phyloP scores from a whole-genome alignment of 192 early-diverging fungal genomes.

The Entomortierella parvispora region DNA sequence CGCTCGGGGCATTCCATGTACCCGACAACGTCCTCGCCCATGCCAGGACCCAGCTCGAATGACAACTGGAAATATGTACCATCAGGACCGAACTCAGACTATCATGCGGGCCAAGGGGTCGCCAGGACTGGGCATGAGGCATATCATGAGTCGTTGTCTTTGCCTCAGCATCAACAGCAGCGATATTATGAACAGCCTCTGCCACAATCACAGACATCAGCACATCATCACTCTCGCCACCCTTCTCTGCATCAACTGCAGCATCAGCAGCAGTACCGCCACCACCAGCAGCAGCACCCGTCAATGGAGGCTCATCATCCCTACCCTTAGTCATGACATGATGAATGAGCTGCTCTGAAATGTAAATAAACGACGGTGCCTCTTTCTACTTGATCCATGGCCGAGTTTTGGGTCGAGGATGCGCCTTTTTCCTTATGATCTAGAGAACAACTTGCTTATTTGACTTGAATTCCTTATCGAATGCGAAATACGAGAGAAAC shows the following conservation, averaged over 20 bases:
- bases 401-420: no score
- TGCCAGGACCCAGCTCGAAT: neutral
- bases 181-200: neutral
- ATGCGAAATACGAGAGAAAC: no score
- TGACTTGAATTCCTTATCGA: no score
- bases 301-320: no score
- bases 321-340: no score
- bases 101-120: neutral
- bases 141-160: neutral
- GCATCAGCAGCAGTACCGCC: constrained; percentile 12
- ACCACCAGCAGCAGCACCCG: constrained; percentile 7
- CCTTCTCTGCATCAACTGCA: no score
- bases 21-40: neutral
- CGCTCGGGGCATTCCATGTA: neutral
- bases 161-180: neutral
- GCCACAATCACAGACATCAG: no score
- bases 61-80: neutral
- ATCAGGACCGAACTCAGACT: neutral
- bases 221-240: neutral
- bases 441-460: no score
- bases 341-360: no score
- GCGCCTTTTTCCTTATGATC: no score
- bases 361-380: no score
- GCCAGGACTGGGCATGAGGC: neutral
- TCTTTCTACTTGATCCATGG: no score